These are phyloP conservation scores for Eucalyptus marginata DNA, from an alignment of 345 rosid genomes.

Conservation along the genomic window DNA sequence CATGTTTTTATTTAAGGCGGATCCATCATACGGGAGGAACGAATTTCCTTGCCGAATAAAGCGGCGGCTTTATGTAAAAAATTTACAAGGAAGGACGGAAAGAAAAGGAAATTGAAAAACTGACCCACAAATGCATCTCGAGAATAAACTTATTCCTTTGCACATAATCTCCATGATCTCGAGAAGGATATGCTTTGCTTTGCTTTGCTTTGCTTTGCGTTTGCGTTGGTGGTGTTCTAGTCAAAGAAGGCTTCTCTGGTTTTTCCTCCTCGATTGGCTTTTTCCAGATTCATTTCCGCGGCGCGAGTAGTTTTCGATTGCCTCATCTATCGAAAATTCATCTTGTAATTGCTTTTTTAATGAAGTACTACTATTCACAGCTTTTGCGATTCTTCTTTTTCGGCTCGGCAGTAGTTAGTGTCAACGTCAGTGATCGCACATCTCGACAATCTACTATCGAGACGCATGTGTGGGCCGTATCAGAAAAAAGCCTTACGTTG, in stretches of 20 bases:
- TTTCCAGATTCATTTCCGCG: background rate
- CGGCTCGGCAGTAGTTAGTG: background rate
- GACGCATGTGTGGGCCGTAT: rapidly evolving
- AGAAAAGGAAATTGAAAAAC: background rate
- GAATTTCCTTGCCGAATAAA: background rate
- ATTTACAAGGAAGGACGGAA: background rate
- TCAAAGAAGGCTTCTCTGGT: background rate
- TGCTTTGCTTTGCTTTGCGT: background rate
- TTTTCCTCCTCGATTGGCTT: background rate
- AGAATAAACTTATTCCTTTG: background rate
- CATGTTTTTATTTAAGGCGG: background rate
- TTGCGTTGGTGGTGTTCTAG: background rate
- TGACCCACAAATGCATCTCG: background rate
- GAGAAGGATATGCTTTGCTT: background rate
- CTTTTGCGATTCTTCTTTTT: background rate
- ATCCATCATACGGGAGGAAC: background rate
- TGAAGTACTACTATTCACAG: background rate
- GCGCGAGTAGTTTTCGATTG: background rate
- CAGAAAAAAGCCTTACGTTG: background rate
- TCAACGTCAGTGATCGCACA: rapidly evolving
- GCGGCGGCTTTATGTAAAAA: background rate
- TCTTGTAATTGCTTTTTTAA: background rate
- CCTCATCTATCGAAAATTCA: background rate
- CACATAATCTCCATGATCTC: background rate
- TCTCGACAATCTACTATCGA: background rate